Conservation (phyloP, 2,329 filamentous ascomycete genomes). For the Hypoxylon rubiginosum region DNA sequence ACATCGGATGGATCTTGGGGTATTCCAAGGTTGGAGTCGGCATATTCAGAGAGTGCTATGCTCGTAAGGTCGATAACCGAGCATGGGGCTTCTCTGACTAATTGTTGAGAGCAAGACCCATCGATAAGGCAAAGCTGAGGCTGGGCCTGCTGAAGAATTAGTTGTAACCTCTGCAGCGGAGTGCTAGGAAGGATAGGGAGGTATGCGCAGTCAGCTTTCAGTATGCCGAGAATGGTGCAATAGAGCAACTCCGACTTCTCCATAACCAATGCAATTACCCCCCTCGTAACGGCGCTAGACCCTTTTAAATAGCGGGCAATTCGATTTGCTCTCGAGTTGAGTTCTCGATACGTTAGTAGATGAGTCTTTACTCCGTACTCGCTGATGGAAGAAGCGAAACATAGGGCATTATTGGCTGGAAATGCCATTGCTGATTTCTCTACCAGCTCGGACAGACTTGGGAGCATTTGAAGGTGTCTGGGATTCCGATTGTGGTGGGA, state of each 20-base stretch:
- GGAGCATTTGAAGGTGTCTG: conserved; percentile 50
- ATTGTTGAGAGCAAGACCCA: conserved; percentile 34
- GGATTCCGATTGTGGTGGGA: conserved; percentile 65
- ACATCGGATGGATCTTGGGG: conserved; percentile 62
- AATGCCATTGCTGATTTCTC: conserved; percentile 63
- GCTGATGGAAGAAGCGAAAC: conserved; percentile 69
- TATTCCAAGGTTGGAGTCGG: conserved; percentile 55
- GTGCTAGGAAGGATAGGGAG: conserved; percentile 83
- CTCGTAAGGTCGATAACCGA: conserved; percentile 54
- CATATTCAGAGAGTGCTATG: conserved; percentile 47
- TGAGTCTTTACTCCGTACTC: conserved; percentile 53
- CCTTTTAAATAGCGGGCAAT: conserved; percentile 70
- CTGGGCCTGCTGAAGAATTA: conserved; percentile 73
- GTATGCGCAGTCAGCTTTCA: conserved; percentile 83
- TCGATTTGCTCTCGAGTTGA: conserved; percentile 74
- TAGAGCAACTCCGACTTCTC: conserved; percentile 83
- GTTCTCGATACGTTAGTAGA: conserved; percentile 71
- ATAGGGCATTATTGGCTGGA: conserved; percentile 72
- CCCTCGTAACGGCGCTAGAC: conserved; percentile 62
- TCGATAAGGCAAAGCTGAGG: conserved; percentile 63
- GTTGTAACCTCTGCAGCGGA: conserved; percentile 69
- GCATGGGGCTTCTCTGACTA: conserved; percentile 37
- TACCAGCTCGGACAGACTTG: conserved; percentile 66
- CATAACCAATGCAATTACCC: conserved; percentile 80
- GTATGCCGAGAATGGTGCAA: conserved; percentile 77